Base-by-base conservation (phyloP, 140 eudicot species). In the Anethum foeniculum region DNA sequence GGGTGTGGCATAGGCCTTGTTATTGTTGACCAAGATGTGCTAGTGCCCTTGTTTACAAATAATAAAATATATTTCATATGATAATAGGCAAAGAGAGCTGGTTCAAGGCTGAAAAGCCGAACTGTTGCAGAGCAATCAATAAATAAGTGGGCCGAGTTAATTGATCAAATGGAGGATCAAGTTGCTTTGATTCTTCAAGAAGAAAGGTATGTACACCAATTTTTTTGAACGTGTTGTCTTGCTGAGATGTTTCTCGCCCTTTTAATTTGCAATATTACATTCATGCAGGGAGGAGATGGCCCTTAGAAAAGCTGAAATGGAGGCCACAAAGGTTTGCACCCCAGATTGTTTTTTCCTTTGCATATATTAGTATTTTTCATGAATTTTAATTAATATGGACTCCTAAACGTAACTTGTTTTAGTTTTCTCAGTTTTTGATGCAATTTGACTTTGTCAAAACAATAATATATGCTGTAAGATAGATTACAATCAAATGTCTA, bases 271-370 rank as follows among this genome's bases (percentile, higher is more conserved):
- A 7, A 44, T 48, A 60, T 36, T 75, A 79, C 60, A 46, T 77
- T 82, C 79, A n/a, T 82, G 65, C 87, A 93, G 94, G 93, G 99
- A 95, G 86, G 99, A 95, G 79, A 91, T 92, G 97, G 93, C 86
- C 1, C 77, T 94, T 69, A 90, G 99, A 82, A 94, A 89, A 84
- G 99, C 99, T 77, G 97, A 95, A 86, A 95, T 95, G 99, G 97
- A 95, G 79, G 97, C 86, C 21, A 86, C 89, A 68, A 95, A 95
- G 99, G 99, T 92, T 80, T 64, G 72, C 47, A 46, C 5, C 39
- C 47, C 15, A 4, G 5, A 64, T 27, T 2, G 19, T 12, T 15
- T 75, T n/a, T 25, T 48, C 21, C 51, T 3, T 8, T 75, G 7
- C 39, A 18, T 46, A 9, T 25, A 43, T 64, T 65, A 18, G 0